Percentiles rank a stretch among this genome's conserved stretches.
Conservation (phyloP, 176 grass and related monocot species). For the Hordeum marinum region DNA sequence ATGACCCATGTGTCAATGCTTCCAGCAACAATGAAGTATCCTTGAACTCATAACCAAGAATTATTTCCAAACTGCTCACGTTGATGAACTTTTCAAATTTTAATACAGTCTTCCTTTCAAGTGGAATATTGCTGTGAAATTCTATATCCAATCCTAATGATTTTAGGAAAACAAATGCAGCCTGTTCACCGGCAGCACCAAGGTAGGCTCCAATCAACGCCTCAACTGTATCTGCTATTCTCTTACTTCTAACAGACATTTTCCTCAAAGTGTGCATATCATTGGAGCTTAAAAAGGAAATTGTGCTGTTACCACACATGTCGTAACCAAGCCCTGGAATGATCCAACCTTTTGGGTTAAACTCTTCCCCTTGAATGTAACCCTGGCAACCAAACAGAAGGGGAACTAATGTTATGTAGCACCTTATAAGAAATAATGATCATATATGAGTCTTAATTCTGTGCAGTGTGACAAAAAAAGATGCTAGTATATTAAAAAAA, state of each 20-base stretch:
- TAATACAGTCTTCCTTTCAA: constrained; percentile 15
- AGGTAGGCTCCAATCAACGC: constrained; percentile 65
- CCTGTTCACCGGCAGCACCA: constrained; percentile 45
- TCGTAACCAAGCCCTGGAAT: constrained; percentile 51
- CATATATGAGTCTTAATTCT: not conserved
- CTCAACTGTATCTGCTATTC: constrained; percentile 67
- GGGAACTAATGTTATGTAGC: constrained; percentile 9
- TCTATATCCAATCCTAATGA: constrained; percentile 58
- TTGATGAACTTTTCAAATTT: constrained; percentile 50
- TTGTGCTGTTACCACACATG: constrained; percentile 1
- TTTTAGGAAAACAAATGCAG: constrained; percentile 56
- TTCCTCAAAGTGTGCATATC: constrained; percentile 33
- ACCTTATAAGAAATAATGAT: not conserved
- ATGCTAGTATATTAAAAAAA: not conserved
- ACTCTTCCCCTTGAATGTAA: constrained; percentile 49
- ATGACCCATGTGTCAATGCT: constrained; percentile 79
- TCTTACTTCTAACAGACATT: constrained; percentile 59
- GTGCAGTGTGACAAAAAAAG: not conserved
- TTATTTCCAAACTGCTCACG: constrained; percentile 32
- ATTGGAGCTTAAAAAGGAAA: not conserved
- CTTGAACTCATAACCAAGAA: constrained; percentile 49
- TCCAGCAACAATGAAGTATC: constrained; percentile 60
- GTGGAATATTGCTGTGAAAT: constrained; percentile 27
- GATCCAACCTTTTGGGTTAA: constrained; percentile 51
- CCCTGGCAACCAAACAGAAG: constrained; percentile 43